These are phyloP conservation scores for Pseudogymnoascus sp. DNA, from an alignment of 2,329 filamentous ascomycete species.

Conservation along the genomic window DNA sequence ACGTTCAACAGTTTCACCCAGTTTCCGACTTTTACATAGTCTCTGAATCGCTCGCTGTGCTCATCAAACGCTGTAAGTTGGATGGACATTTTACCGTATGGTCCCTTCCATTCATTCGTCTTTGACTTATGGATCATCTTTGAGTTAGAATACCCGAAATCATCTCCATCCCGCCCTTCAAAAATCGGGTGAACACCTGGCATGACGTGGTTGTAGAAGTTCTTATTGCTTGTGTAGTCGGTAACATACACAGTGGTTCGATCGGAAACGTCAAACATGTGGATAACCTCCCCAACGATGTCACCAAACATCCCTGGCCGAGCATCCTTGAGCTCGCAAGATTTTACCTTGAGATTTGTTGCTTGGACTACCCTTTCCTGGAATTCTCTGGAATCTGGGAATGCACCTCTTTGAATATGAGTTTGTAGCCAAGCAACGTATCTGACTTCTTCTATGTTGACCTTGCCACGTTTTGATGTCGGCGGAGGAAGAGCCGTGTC, in stretches of 20 bases:
- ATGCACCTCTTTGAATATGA: constrained; percentile 35
- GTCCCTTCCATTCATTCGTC: constrained; percentile 58
- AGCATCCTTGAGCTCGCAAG: constrained; percentile 59
- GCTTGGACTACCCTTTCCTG: constrained; percentile 35
- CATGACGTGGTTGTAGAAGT: constrained; percentile 45
- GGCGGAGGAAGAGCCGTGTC: constrained; percentile 17
- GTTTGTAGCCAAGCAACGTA: constrained; percentile 15
- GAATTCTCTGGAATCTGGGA: constrained; percentile 44
- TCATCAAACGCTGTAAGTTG: constrained; percentile 65
- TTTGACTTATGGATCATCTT: constrained; percentile 23
- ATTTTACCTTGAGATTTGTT: constrained; percentile 48
- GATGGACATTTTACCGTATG: constrained; percentile 65
- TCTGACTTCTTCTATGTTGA: not conserved
- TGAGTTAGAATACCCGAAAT: constrained; percentile 45
- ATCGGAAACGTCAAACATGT: constrained; percentile 40
- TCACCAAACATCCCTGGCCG: constrained; percentile 53
- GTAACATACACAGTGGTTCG: constrained; percentile 64
- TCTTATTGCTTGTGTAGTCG: constrained; percentile 70
- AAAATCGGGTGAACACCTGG: constrained; percentile 15
- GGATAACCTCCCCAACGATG: constrained; percentile 66
- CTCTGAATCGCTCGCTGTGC: constrained; percentile 55
- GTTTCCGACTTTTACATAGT: constrained; percentile 50
- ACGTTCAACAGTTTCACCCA: constrained; percentile 68
- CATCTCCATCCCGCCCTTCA: constrained; percentile 42
- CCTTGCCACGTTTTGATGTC: constrained; percentile 14